Evolutionary conservation across 2,329 filamentous ascomycete species (phyloP).

Genomic region (Emergomyces orientalis): DNA sequence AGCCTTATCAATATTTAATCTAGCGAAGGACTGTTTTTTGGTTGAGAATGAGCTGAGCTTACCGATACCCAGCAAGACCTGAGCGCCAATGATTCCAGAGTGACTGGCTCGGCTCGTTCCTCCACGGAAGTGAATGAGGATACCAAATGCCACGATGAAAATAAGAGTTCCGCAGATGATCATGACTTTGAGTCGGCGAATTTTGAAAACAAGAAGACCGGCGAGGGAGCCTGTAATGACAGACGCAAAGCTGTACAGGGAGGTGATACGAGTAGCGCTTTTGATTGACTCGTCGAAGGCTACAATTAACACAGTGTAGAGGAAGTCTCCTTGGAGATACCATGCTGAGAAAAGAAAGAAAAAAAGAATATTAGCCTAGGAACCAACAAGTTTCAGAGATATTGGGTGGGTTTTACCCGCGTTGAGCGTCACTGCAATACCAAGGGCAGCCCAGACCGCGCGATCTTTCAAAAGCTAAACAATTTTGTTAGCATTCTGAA

Average conservation of each 20-base stretch:
- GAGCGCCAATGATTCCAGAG: slow-evolving; percentile 52
- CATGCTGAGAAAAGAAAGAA: slow-evolving; percentile 31
- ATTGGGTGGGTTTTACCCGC: slow-evolving; percentile 30
- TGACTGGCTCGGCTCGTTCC: slow-evolving; percentile 36
- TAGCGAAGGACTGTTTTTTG: not conserved
- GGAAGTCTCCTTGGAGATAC: slow-evolving; percentile 55
- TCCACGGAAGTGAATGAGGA: slow-evolving; percentile 56
- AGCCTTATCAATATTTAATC: not conserved
- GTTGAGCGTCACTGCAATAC: slow-evolving; percentile 49
- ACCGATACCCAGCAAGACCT: slow-evolving; percentile 53
- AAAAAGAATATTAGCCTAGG: not conserved
- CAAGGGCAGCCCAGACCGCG: slow-evolving; percentile 54
- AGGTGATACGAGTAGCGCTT: slow-evolving; percentile 50
- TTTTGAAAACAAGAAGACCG: slow-evolving; percentile 48
- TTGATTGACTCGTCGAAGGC: slow-evolving; percentile 51
- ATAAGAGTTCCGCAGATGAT: slow-evolving; percentile 52
- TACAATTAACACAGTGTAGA: slow-evolving; percentile 54
- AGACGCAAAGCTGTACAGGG: slow-evolving; percentile 50
- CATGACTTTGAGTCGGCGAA: slow-evolving; percentile 55
- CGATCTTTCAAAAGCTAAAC: slow-evolving; percentile 50
- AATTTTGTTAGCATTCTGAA: slow-evolving; percentile 5
- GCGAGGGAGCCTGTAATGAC: slow-evolving; percentile 50
- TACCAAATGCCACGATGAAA: slow-evolving; percentile 56
- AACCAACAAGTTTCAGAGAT: not conserved
- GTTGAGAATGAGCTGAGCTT: slow-evolving; percentile 7